Percentiles rank a stretch among this genome's conserved stretches.
phyloP scores from a whole-genome alignment of 192 early-diverging fungal species.

The Podila clonocystis region DNA sequence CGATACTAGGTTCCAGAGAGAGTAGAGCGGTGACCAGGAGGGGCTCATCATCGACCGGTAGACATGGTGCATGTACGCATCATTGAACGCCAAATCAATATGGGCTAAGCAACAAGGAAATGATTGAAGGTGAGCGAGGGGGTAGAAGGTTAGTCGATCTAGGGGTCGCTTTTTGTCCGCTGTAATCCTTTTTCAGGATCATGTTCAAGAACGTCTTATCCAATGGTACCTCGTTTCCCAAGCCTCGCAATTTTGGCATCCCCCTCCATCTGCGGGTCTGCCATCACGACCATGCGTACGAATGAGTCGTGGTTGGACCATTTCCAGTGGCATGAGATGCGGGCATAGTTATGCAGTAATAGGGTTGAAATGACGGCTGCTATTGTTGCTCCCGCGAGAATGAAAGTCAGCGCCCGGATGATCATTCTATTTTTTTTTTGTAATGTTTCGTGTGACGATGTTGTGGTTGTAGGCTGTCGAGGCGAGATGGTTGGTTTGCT shows the following conservation, averaged over 20 bases:
- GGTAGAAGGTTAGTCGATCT: no score
- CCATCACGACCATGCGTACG: slow-evolving; percentile 66
- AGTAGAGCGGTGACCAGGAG: slow-evolving; percentile 28
- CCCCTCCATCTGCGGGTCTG: slow-evolving; percentile 77
- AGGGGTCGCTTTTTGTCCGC: no score
- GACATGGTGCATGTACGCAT: slow-evolving; percentile 66
- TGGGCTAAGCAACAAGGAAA: slow-evolving; percentile 15
- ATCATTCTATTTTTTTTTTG: slow-evolving; percentile 13
- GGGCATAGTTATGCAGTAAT: slow-evolving; percentile 29
- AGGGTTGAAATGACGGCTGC: slow-evolving; percentile 12
- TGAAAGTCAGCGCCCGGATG: not conserved
- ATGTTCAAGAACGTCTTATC: not conserved
- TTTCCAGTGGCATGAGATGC: slow-evolving; percentile 43
- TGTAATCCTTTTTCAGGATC: no score
- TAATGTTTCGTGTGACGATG: not conserved
- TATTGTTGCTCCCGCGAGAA: slow-evolving; percentile 12
- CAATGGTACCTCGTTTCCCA: slow-evolving; percentile 53
- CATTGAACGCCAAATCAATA: slow-evolving; percentile 66
- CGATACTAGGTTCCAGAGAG: slow-evolving; percentile 3
- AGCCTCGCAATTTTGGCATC: slow-evolving; percentile 67
- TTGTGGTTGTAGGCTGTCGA: no score
- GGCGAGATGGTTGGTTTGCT: no score
- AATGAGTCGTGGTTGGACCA: slow-evolving; percentile 37
- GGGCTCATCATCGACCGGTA: slow-evolving; percentile 60
- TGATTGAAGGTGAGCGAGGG: no score